A percentile compares a stretch with the other conserved stretches of the same genome.
Evolutionary conservation across 2,329 filamentous ascomycete species (phyloP).

Genomic region (Oidium heveae): DNA sequence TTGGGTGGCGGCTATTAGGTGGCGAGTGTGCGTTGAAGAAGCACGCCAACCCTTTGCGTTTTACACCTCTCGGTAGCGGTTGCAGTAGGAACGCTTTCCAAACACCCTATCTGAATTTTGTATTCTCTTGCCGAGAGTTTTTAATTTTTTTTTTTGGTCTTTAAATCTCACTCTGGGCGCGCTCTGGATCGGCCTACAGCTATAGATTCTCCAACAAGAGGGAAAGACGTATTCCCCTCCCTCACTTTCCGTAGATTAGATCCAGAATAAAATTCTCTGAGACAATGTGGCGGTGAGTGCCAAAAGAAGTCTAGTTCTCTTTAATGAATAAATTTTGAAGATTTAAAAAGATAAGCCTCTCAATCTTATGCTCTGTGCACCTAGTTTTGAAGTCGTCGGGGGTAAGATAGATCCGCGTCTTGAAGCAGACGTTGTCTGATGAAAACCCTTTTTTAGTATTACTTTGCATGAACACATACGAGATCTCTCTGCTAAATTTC

Average conservation of each 20-base stretch:
- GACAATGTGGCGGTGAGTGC: background rate
- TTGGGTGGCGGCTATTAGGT: background rate
- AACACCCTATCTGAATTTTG: background rate
- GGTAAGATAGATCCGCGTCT: background rate
- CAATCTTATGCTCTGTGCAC: background rate
- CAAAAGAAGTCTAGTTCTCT: background rate
- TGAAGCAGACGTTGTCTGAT: background rate
- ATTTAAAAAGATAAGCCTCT: background rate
- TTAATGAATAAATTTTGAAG: background rate
- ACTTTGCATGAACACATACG: background rate
- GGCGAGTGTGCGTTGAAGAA: background rate
- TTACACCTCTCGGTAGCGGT: background rate
- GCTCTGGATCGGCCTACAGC: background rate
- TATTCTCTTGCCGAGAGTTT: background rate
- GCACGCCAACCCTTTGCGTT: background rate
- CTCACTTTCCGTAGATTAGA: slow-evolving; percentile 5
- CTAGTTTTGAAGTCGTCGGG: background rate
- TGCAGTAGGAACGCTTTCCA: background rate
- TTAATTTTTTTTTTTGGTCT: too few species aligned
- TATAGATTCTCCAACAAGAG: background rate
- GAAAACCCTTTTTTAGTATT: background rate
- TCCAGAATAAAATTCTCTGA: slow-evolving; percentile 2
- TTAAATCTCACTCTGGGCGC: too few species aligned
- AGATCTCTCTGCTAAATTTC: background rate
- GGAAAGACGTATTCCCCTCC: slow-evolving; percentile 6